Percentiles rank a stretch among this genome's conserved stretches.
Evolutionary conservation across 345 rosid species (phyloP).

Genomic region (Corymbia maculata): DNA sequence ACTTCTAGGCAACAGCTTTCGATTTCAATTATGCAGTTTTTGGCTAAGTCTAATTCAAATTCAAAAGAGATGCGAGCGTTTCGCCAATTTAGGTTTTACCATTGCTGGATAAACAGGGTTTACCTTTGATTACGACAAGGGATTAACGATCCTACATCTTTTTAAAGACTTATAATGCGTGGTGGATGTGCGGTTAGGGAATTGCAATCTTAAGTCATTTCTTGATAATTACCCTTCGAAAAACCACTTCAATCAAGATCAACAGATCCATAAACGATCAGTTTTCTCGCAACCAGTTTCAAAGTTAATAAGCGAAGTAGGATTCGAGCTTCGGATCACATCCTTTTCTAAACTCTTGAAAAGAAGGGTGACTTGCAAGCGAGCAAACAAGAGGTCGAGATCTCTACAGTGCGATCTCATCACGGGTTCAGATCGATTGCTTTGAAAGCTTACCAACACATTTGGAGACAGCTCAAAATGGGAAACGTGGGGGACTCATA

Average conservation of each 20-base stretch:
- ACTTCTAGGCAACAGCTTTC: neutral
- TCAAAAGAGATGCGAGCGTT: neutral
- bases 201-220: too few species aligned
- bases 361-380: neutral
- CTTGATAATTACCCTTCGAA: neutral
- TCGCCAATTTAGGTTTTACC: neutral
- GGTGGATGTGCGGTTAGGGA: too few species aligned
- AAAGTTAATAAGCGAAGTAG: neutral
- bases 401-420: neutral
- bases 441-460: neutral
- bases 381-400: too few species aligned
- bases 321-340: neutral
- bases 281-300: neutral
- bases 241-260: neutral
- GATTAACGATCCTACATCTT: neutral
- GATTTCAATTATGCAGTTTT: rapidly evolving
- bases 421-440: neutral
- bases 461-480: neutral
- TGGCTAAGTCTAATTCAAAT: neutral
- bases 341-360: neutral
- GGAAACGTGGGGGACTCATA: neutral
- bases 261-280: neutral
- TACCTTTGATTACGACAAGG: neutral
- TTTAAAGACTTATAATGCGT: too few species aligned
- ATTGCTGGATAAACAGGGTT: neutral